Evolutionary conservation across 2,329 filamentous ascomycete genomes (phyloP).

Genomic region (Fusarium algeriense): DNA sequence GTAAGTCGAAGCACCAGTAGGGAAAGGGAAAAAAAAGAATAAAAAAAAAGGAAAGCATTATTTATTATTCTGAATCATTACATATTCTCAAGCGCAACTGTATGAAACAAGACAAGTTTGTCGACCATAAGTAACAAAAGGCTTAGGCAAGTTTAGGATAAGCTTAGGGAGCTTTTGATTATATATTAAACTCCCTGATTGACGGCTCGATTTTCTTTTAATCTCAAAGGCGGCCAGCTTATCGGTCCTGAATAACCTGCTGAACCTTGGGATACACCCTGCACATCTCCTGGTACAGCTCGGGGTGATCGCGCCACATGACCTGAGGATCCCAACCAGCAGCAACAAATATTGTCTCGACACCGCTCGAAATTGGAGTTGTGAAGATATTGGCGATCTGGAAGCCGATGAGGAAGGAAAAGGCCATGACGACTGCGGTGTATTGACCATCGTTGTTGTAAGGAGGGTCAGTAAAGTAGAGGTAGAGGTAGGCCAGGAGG

Average conservation of each 20-base stretch:
- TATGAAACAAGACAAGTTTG: no score
- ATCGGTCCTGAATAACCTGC: constrained; percentile 70
- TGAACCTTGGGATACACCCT: constrained; percentile 87
- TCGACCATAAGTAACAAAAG: no score
- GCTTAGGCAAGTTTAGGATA: no score
- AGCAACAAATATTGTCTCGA: constrained; percentile 92
- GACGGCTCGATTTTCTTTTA: no score
- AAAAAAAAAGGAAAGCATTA: no score
- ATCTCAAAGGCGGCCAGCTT: neutral
- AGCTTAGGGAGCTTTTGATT: no score
- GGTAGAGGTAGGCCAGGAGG: constrained; percentile 87
- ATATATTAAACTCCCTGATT: no score
- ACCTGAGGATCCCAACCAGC: constrained; percentile 77
- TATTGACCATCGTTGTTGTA: constrained; percentile 79
- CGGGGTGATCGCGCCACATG: constrained; percentile 82
- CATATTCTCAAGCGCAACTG: neutral
- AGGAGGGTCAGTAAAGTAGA: constrained; percentile 81
- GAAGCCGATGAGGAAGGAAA: constrained; percentile 88
- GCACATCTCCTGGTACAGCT: constrained; percentile 84
- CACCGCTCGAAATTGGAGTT: constrained; percentile 86
- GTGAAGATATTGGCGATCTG: constrained; percentile 93
- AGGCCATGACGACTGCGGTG: constrained; percentile 83
- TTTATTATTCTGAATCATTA: constrained; percentile 8
- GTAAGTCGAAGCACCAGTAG: accelerated
- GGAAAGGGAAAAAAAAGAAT: no score